phyloP scores from a whole-genome alignment of 345 rosid species.

The Diplotaxis tenuifolia region DNA sequence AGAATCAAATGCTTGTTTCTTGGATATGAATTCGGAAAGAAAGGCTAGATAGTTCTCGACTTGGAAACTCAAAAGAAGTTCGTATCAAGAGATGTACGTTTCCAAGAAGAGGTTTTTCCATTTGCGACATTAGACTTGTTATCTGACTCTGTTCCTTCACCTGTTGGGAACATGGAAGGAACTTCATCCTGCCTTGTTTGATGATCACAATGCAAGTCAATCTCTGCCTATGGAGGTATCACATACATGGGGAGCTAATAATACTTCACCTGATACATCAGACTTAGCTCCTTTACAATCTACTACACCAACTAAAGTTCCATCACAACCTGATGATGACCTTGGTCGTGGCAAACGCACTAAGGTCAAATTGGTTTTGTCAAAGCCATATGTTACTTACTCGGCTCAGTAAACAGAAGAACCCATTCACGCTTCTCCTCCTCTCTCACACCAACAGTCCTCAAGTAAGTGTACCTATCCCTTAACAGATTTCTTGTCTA shows the following conservation, averaged over 20 bases:
- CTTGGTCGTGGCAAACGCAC: not conserved
- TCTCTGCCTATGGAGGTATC: not conserved
- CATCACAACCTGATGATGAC: not conserved
- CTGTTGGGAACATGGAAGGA: not conserved
- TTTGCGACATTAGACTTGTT: not conserved
- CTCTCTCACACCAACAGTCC: not conserved
- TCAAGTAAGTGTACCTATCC: not conserved
- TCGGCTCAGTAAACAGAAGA: not conserved
- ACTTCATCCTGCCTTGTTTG: not conserved
- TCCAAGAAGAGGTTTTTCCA: not conserved
- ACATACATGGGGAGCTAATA: not conserved
- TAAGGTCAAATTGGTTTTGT: not conserved
- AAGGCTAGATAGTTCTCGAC: not conserved
- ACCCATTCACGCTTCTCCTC: not conserved
- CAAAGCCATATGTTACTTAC: not conserved
- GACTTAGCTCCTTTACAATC: no score
- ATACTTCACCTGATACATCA: not conserved
- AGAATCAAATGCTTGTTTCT: not conserved
- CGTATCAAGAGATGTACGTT: not conserved
- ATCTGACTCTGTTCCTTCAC: not conserved
- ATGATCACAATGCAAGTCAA: not conserved
- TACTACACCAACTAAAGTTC: no score
- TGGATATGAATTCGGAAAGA: not conserved
- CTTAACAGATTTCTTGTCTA: not conserved
- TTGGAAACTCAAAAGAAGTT: not conserved